Conservation (phyloP, 495 filamentous ascomycete species). For the Lentithecium fluviatile region DNA sequence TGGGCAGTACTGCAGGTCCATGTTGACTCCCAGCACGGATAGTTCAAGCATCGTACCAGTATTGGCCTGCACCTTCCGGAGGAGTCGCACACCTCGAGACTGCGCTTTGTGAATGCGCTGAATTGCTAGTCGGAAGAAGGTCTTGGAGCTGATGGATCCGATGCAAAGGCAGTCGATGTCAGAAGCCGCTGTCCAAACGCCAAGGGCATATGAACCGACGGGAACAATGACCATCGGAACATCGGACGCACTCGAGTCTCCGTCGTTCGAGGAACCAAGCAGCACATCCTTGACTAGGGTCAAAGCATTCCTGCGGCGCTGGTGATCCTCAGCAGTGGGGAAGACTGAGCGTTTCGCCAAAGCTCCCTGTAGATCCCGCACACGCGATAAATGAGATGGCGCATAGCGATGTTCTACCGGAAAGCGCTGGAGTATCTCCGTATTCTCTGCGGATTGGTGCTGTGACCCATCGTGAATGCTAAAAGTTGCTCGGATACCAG, state of each 20-base stretch:
- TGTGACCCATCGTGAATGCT: conserved; percentile 20
- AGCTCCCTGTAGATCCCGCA: background rate
- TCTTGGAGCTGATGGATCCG: conserved; percentile 53
- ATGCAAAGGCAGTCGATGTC: conserved; percentile 61
- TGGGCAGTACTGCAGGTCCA: conserved; percentile 62
- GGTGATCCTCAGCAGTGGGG: conserved; percentile 47
- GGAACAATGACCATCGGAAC: conserved; percentile 51
- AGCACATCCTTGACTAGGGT: conserved; percentile 48
- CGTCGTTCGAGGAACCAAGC: conserved; percentile 6
- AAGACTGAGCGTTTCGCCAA: conserved; percentile 35
- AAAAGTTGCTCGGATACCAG: conserved; percentile 52
- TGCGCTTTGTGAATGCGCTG: conserved; percentile 50
- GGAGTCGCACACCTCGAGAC: conserved; percentile 47
- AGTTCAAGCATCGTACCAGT: conserved; percentile 58
- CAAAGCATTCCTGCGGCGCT: conserved; percentile 46
- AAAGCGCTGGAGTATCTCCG: background rate
- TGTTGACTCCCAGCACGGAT: conserved; percentile 49
- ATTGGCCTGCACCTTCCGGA: conserved; percentile 53
- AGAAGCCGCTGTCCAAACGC: conserved; percentile 54
- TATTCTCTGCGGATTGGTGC: background rate
- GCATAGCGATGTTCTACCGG: background rate
- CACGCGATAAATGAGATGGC: conserved; percentile 3
- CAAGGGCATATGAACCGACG: conserved; percentile 61
- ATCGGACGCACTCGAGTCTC: conserved; percentile 26
- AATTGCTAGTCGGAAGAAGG: conserved; percentile 55